Conservation (phyloP, 768 basidiomycete genomes). For the Brasilioporus rufonigricans region DNA sequence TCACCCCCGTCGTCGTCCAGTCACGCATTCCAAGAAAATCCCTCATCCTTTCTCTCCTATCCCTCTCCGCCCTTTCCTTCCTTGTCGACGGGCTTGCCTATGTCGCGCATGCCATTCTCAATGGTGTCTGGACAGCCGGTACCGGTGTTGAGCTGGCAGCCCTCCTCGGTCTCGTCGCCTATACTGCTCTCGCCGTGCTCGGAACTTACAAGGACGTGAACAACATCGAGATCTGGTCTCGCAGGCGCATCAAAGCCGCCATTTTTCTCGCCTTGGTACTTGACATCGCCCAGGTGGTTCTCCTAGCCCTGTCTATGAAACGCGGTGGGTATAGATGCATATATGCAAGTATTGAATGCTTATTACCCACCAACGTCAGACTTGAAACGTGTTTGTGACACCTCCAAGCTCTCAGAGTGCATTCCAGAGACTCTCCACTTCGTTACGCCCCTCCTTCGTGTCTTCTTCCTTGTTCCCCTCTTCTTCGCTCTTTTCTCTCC, state of each 20-base stretch:
- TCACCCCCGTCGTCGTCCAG: constrained; percentile 76
- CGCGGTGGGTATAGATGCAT: constrained; percentile 30
- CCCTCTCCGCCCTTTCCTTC: constrained; percentile 68
- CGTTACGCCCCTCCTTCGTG: constrained; percentile 61
- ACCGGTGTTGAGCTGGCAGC: constrained; percentile 69
- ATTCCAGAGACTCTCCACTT: constrained; percentile 45
- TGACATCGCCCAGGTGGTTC: constrained; percentile 58
- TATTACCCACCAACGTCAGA: constrained; percentile 7
- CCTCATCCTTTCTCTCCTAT: constrained; percentile 69
- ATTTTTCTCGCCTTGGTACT: constrained; percentile 52
- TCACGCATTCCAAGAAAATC: constrained; percentile 71
- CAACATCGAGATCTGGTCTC: constrained; percentile 65
- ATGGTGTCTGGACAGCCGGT: constrained; percentile 59
- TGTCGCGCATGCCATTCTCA: constrained; percentile 60
- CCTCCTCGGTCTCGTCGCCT: constrained; percentile 65
- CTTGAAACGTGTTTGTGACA: constrained; percentile 17
- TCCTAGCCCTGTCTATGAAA: constrained; percentile 45
- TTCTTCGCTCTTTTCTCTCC: constrained; percentile 63
- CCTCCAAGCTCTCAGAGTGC: constrained; percentile 25
- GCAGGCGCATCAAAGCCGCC: constrained; percentile 54
- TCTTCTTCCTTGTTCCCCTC: constrained; percentile 59
- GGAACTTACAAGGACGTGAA: constrained; percentile 80
- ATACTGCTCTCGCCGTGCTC: constrained; percentile 67
- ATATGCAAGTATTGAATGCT: not conserved
- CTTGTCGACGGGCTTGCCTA: constrained; percentile 76